Evolutionary conservation across 441 rosid species (phyloP).

Genomic region (Syzygium syzygioides): DNA sequence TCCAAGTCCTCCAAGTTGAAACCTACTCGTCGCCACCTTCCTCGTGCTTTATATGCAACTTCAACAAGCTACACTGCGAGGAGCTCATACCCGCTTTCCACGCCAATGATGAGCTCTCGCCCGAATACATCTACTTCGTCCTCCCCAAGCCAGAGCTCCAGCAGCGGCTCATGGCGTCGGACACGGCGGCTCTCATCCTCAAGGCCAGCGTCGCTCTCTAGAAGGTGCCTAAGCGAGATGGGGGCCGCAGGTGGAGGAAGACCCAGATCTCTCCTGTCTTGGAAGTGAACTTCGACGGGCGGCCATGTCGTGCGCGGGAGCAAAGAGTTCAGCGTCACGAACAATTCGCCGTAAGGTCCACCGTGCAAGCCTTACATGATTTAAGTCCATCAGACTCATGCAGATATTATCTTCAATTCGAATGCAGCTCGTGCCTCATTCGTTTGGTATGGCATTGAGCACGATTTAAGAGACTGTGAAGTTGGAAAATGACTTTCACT

Average conservation of each 20-base stretch:
- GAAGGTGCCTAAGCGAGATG: conserved; percentile 14
- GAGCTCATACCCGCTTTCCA: conserved; percentile 39
- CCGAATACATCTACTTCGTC: conserved; percentile 51
- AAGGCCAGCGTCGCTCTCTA: conserved; percentile 54
- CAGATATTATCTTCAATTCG: background rate
- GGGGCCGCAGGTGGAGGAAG: conserved; percentile 18
- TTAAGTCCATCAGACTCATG: background rate
- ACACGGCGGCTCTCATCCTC: conserved; percentile 68
- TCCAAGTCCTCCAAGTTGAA: conserved; percentile 38
- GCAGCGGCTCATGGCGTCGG: conserved; percentile 36
- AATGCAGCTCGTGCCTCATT: background rate
- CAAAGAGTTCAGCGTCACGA: background rate
- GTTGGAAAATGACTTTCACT: background rate
- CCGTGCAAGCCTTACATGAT: background rate
- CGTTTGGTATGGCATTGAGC: background rate
- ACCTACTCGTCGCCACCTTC: conserved; percentile 8
- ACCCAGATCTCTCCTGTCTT: conserved; percentile 40
- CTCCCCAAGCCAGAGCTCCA: conserved; percentile 42
- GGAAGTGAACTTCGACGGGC: background rate
- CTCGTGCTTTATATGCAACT: conserved; percentile 35
- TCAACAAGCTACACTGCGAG: conserved; percentile 46
- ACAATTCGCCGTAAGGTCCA: background rate
- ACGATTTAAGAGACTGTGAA: background rate
- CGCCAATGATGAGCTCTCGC: conserved; percentile 24
- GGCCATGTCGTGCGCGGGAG: background rate